Conservation (phyloP, 2,329 filamentous ascomycete species). For the Furcasterigmium furcatum region DNA sequence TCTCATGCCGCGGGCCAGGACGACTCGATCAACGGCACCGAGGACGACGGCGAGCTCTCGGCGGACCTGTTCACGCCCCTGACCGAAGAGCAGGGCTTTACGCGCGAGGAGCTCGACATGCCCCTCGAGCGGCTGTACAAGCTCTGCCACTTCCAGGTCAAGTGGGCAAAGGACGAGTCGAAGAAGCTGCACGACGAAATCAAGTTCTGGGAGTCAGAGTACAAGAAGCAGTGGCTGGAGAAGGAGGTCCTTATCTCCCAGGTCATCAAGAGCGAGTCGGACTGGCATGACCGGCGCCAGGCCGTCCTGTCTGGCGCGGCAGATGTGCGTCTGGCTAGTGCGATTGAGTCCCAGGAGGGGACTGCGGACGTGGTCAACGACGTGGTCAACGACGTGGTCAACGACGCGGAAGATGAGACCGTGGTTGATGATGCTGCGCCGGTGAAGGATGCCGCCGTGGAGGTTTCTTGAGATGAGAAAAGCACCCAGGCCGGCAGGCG, state of each 20-base stretch:
- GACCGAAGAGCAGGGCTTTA: slow-evolving; percentile 59
- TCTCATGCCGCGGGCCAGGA: slow-evolving; percentile 56
- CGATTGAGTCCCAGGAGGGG: slow-evolving; percentile 19
- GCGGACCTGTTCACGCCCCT: slow-evolving; percentile 56
- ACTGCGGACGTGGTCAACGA: neutral
- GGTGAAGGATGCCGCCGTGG: neutral
- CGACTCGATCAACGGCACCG: slow-evolving; percentile 49
- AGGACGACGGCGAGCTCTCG: slow-evolving; percentile 51
- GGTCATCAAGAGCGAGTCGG: slow-evolving; percentile 62
- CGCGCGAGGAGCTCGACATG: slow-evolving; percentile 59
- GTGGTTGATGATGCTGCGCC: too few species aligned
- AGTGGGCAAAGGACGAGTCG: slow-evolving; percentile 68
- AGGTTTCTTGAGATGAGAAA: neutral
- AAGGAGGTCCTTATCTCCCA: slow-evolving; percentile 79
- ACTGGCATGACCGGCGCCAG: slow-evolving; percentile 58
- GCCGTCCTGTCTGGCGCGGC: slow-evolving; percentile 48
- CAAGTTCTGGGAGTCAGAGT: slow-evolving; percentile 61
- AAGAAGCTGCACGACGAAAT: slow-evolving; percentile 63
- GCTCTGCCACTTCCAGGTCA: slow-evolving; percentile 67
- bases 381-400: slow-evolving; percentile 10
- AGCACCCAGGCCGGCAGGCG: too few species aligned
- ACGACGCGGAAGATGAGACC: slow-evolving; percentile 10
- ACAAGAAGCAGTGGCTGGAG: slow-evolving; percentile 72
- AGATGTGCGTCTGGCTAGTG: slow-evolving; percentile 37
- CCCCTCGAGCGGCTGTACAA: slow-evolving; percentile 58